These are phyloP conservation scores for Chlamydomonas incerta DNA, from an alignment of 139 green algal species.

Conservation along the genomic window DNA sequence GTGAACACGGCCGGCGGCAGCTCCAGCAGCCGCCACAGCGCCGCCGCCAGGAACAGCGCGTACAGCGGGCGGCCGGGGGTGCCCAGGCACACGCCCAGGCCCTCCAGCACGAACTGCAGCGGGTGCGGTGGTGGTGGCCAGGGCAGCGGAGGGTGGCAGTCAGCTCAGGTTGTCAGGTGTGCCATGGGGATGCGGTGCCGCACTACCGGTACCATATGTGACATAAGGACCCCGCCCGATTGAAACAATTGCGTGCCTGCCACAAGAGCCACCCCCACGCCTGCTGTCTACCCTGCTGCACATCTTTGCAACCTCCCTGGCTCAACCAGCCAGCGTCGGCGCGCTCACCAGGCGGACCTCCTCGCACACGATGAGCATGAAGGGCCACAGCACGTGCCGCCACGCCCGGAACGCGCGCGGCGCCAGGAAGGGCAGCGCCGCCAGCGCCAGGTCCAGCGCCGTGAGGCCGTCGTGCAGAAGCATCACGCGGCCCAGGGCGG, in stretches of 20 bases:
- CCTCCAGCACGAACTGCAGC: conserved; percentile 28
- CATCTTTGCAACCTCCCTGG: too few species aligned
- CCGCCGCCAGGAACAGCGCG: conserved; percentile 17
- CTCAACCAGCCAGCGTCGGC: too few species aligned
- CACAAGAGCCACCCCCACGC: too few species aligned
- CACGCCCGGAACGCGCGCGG: not conserved
- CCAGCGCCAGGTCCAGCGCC: not conserved
- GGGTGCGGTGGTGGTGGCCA: too few species aligned
- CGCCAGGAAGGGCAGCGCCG: not conserved
- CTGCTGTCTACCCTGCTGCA: too few species aligned
- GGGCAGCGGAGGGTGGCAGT: too few species aligned
- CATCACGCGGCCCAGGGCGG: not conserved
- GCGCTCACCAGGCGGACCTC: conserved; percentile 33
- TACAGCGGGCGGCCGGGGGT: conserved; percentile 8
- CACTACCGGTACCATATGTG: too few species aligned
- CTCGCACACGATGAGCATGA: conserved; percentile 3
- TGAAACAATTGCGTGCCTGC: too few species aligned
- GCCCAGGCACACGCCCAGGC: conserved; percentile 37
- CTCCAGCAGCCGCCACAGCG: conserved; percentile 42
- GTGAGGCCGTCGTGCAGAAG: not conserved
- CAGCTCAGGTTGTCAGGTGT: too few species aligned
- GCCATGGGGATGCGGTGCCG: too few species aligned
- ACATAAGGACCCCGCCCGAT: too few species aligned
- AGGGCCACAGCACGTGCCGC: conserved; percentile 11
- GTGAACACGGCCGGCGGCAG: conserved; percentile 22